Percentiles rank a stretch among this genome's conserved stretches.
phyloP scores from a whole-genome alignment of 768 basidiomycete species.

The Boletellus emodensis region DNA sequence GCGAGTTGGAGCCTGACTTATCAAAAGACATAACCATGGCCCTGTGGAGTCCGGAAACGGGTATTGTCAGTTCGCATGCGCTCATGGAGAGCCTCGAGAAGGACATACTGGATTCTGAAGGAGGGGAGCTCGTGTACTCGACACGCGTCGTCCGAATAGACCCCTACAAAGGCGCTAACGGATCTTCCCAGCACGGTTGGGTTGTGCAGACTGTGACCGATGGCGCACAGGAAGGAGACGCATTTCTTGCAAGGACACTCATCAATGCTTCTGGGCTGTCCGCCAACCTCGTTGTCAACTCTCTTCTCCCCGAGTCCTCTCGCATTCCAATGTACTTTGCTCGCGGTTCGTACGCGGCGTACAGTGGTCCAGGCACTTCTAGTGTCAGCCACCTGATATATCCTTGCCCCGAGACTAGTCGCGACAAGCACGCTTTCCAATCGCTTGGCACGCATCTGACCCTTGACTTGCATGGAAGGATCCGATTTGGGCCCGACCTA shows the following conservation, averaged over 20 bases:
- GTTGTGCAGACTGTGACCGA: conserved; percentile 76
- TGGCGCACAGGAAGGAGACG: conserved; percentile 47
- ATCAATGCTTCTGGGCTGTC: conserved; percentile 84
- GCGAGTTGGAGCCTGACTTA: conserved; percentile 80
- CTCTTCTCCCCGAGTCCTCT: conserved; percentile 51
- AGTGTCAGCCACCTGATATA: conserved; percentile 79
- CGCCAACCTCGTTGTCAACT: conserved; percentile 66
- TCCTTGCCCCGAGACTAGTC: conserved; percentile 74
- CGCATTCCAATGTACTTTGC: conserved; percentile 77
- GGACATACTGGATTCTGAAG: conserved; percentile 70
- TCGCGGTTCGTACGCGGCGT: conserved; percentile 84
- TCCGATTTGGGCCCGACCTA: conserved; percentile 91
- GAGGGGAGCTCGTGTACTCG: conserved; percentile 67
- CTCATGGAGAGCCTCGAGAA: conserved; percentile 81
- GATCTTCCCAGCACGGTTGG: conserved; percentile 64
- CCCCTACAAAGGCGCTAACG: conserved; percentile 36
- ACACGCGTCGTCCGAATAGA: conserved; percentile 88
- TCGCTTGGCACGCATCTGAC: conserved; percentile 92
- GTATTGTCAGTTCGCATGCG: conserved; percentile 84
- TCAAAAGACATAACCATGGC: conserved; percentile 65
- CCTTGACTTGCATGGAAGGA: conserved; percentile 76
- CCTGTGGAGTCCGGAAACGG: conserved; percentile 81
- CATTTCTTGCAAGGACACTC: conserved; percentile 68
- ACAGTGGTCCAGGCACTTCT: conserved; percentile 72
- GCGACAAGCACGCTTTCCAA: conserved; percentile 62